Base-by-base conservation (phyloP, 2,329 filamentous ascomycete genomes). In the Aspergillus hortae region DNA sequence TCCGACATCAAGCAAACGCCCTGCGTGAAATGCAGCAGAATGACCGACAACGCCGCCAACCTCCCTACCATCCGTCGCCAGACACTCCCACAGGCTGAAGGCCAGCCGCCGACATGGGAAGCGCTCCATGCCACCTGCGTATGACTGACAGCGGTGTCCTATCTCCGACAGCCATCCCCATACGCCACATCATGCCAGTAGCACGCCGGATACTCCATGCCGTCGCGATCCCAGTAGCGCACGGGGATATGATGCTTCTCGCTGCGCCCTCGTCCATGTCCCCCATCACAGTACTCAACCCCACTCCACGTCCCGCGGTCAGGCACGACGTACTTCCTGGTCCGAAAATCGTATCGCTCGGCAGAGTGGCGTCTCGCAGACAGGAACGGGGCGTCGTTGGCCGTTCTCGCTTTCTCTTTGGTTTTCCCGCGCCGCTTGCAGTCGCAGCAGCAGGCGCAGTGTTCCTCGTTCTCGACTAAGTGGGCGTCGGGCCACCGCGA, bases 1-100 rank as follows among this genome's bases (percentile, higher is more conserved):
- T 56, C 67, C 11, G 65, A 72, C 50, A 62, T 76, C 52, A 74
- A 70, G 43, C 64, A 67, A 27, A 69, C 64, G 2, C 62, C 67
- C 14, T 76, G 74, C 51, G 53, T 60, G 3, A 73, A 68, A 49
- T 76, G 74, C 60, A 59, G 57, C 38, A 67, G 63, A 15, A 60
- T 75, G 51, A 68, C 70, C 49, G 65, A 74, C 56, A 61, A 58
- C 25, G 58, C 63, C n/a, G 67, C 71, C 11, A 71, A 71, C 53
- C 65, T 76, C 1, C 74, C 74, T 4, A 61, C 66, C n/a, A 55
- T 74, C 40, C 69, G 74, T 44, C 64, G 62, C 23, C 55, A 57
- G 11, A 64, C 63, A 23, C 19, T 58, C 19, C 38, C 54, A 7
- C 38, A 58, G 15, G n/a, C 55, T 14, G 56, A 63, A 25, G 44